Base-by-base conservation (phyloP, 345 rosid species). In the Punica granatum region DNA sequence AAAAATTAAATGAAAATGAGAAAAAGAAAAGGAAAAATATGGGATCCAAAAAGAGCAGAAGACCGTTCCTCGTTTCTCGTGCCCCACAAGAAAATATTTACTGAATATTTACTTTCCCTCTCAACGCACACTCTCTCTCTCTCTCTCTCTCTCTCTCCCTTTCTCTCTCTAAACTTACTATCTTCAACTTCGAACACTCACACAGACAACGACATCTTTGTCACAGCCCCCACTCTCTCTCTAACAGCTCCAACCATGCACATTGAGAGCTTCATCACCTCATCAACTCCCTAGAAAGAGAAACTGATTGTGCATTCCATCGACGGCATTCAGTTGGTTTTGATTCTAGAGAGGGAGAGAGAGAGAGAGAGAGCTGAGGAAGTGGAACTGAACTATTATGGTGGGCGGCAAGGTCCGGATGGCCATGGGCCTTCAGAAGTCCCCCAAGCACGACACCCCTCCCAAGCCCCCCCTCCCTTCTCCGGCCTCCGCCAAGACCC, bases 351-450 rank as follows among this genome's bases (percentile, higher is more conserved):
- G 49, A 67, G 63, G 51, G 48, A 67, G 70, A 67, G 42, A 67
- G 2, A 10, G 59, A 32, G 14, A 13, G 3, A 32, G 48, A 58
- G 4, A 32, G 2, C 18, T 6, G 23, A 39, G 44, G n/a, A 12
- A n/a, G 30, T 15, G 36, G 36, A 28, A 4, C 79, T 46, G 5
- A 37, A 11, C 11, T 37, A 37, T 37, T 5, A 91, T 94, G 98
- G 99, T 91, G 54, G 89, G 92, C 18, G 98, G 99, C 10, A 94
- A 91, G 72, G 90, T 91, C 44, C 88, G 87, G 73, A 58, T 71
- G 32, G 92, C 96, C 49, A 94, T 94, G 93, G 93, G 98, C 3
- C 74, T 94, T 43, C 96, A 86, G 44, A 91, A 83, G 67, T 89
- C 96, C 1, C 91, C 92, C 1, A 76, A 77, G 31, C 53, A 70